Conservation (phyloP, 2,329 filamentous ascomycete genomes). For the Malbranchea cinnamomea region DNA sequence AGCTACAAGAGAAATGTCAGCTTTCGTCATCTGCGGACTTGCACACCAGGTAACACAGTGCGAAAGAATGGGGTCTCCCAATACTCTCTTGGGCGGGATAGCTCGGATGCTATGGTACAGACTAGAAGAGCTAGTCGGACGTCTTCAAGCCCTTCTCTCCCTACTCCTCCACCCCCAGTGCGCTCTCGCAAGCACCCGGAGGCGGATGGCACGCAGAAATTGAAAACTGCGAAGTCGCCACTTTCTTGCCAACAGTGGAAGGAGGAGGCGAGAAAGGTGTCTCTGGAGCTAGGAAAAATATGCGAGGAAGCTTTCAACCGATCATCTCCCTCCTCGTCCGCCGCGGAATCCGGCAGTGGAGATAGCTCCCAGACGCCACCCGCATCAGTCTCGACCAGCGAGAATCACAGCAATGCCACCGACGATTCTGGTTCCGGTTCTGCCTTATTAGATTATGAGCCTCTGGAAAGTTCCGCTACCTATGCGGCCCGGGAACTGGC, state of each 20-base stretch:
- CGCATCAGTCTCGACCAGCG: conserved; percentile 27
- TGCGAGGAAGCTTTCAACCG: conserved; percentile 88
- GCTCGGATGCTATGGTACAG: conserved; percentile 14
- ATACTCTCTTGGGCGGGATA: conserved; percentile 13
- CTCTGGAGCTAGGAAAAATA: conserved; percentile 70
- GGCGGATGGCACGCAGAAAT: conserved; percentile 14
- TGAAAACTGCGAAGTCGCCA: conserved; percentile 27
- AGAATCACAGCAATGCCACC: conserved; percentile 14
- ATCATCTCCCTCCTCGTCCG: conserved; percentile 38
- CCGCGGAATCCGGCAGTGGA: conserved; percentile 25
- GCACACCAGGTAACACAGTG: conserved; percentile 18
- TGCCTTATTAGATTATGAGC: no score
- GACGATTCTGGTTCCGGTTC: no score
- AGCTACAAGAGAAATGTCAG: conserved; percentile 48
- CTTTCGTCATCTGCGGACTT: conserved; percentile 41
- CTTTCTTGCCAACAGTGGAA: conserved; percentile 40
- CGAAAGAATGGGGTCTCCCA: conserved; percentile 12
- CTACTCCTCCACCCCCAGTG: conserved; percentile 24
- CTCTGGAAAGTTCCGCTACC: conserved; percentile 34
- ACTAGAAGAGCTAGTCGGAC: conserved; percentile 12
- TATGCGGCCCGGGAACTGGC: conserved; percentile 40
- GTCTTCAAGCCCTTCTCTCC: conserved; percentile 22
- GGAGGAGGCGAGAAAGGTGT: conserved; percentile 72
- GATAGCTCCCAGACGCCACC: conserved; percentile 38
- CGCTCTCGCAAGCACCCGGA: conserved; percentile 19